Percentiles rank a stretch among this genome's conserved stretches.
These are phyloP conservation scores for Triadica sebifera DNA, from an alignment of 345 rosid species.

Conservation along the genomic window DNA sequence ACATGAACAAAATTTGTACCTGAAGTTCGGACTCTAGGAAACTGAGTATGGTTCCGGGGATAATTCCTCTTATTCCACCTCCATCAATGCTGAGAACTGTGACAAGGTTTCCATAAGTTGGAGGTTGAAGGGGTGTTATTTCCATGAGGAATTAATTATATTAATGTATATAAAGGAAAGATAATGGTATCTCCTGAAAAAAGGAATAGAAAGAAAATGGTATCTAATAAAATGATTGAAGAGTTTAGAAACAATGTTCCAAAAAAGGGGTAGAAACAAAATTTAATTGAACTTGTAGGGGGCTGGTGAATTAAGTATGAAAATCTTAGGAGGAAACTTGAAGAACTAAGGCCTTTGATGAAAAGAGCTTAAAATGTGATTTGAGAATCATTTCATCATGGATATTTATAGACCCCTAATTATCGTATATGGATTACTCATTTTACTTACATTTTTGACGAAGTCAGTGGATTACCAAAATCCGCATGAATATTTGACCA, in stretches of 20 bases:
- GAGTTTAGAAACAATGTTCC: too few relatives aligned
- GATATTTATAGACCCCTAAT: slow-evolving; percentile 10
- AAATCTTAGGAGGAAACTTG: background rate
- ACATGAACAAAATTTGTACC: too few relatives aligned
- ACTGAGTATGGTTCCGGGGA: slow-evolving; percentile 36
- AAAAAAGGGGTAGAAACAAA: too few relatives aligned
- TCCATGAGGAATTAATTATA: slow-evolving; percentile 9
- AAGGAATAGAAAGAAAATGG: background rate
- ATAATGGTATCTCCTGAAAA: too few relatives aligned
- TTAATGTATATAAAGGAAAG: background rate
- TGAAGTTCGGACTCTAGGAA: slow-evolving; percentile 8
- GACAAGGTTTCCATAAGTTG: slow-evolving; percentile 33
- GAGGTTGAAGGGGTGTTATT: slow-evolving; percentile 25
- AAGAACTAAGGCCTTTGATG: background rate
- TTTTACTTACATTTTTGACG: too few relatives aligned
- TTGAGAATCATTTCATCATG: background rate
- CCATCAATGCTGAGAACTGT: slow-evolving; percentile 52
- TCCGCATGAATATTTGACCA: background rate
- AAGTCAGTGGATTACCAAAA: too few relatives aligned
- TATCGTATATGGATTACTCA: background rate
- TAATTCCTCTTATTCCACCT: slow-evolving; percentile 47
- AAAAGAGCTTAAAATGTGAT: background rate
- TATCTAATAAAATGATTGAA: too few relatives aligned
- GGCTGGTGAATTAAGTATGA: too few relatives aligned
- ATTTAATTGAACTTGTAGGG: too few relatives aligned